A percentile compares a stretch with the other conserved stretches of the same genome.
These are phyloP conservation scores for Mycena vitilis DNA, from an alignment of 768 basidiomycete genomes.

Conservation along the genomic window DNA sequence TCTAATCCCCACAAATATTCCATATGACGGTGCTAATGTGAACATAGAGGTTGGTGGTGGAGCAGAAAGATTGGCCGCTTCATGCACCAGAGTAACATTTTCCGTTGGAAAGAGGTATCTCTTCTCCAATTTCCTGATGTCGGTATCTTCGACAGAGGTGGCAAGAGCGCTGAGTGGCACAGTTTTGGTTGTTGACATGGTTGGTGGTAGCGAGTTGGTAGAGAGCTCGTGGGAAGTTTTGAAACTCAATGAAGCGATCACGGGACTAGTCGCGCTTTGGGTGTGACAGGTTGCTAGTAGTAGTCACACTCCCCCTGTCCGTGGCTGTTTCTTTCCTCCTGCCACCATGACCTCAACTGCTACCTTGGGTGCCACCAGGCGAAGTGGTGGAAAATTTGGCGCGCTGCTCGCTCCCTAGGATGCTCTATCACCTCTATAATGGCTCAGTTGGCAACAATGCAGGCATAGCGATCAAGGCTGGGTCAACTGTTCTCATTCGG, in stretches of 20 bases:
- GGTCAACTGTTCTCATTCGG: too few species aligned
- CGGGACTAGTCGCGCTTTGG: conserved; percentile 6
- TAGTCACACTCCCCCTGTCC: conserved; percentile 9
- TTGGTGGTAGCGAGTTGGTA: too few species aligned
- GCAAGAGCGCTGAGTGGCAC: conserved; percentile 8
- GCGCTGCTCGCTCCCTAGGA: too few species aligned
- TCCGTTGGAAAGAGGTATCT: neutral
- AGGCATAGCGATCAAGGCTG: too few species aligned
- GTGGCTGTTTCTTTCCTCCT: neutral
- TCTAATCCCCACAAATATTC: conserved; percentile 18
- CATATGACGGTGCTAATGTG: conserved; percentile 1
- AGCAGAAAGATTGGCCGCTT: neutral
- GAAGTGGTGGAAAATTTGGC: too few species aligned
- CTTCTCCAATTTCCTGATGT: neutral
- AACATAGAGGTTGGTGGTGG: neutral
- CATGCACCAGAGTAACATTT: too few species aligned
- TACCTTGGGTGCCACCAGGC: too few species aligned
- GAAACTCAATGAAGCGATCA: conserved; percentile 3
- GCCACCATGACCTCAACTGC: neutral
- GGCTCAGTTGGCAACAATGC: too few species aligned
- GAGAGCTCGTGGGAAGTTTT: conserved; percentile 1
- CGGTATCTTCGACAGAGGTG: neutral
- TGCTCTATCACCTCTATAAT: too few species aligned
- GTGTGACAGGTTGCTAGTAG: neutral
- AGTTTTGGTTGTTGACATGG: neutral